Percentiles rank a stretch among this genome's conserved stretches.
These are phyloP conservation scores for Wilhelminamyces savonicus DNA, from an alignment of 805 yeast species.

Conservation along the genomic window DNA sequence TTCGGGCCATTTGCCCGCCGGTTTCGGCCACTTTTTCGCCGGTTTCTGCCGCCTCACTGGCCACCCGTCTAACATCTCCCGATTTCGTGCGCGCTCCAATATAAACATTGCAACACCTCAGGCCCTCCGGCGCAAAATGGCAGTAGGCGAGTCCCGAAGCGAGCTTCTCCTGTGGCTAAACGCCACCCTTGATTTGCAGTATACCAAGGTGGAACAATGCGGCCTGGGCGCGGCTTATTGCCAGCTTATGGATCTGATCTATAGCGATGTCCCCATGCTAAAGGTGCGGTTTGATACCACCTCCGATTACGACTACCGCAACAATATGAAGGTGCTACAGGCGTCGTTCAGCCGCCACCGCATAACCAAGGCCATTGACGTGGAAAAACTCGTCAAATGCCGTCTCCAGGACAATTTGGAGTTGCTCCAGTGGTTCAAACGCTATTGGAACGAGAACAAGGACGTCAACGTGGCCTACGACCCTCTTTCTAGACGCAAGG, in stretches of 20 bases:
- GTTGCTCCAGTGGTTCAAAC: slow-evolving; percentile 87
- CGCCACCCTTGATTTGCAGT: slow-evolving; percentile 53
- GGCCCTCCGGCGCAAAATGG: slow-evolving; percentile 9
- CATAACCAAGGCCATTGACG: slow-evolving; percentile 71
- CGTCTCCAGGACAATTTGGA: slow-evolving; percentile 91
- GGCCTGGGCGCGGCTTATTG: slow-evolving; percentile 96
- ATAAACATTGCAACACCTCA: too few relatives aligned
- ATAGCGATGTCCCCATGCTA: slow-evolving; percentile 73
- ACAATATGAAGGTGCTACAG: slow-evolving; percentile 84
- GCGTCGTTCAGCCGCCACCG: slow-evolving; percentile 65
- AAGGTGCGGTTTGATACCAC: slow-evolving; percentile 65
- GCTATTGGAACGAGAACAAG: slow-evolving; percentile 72
- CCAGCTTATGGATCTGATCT: slow-evolving; percentile 82
- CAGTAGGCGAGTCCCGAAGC: slow-evolving; percentile 67
- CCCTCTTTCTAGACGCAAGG: slow-evolving; percentile 35
- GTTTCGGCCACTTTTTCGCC: too few relatives aligned
- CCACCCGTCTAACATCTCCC: too few relatives aligned
- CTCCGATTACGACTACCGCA: slow-evolving; percentile 68
- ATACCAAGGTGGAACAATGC: slow-evolving; percentile 82
- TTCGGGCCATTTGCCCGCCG: too few relatives aligned
- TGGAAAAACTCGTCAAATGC: slow-evolving; percentile 78
- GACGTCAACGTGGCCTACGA: slow-evolving; percentile 63
- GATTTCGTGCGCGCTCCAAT: too few relatives aligned
- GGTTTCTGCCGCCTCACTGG: too few relatives aligned
- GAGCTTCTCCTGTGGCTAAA: slow-evolving; percentile 86